Evolutionary conservation across 2,329 filamentous ascomycete genomes (phyloP).

Genomic region (Fusarium circinatum): DNA sequence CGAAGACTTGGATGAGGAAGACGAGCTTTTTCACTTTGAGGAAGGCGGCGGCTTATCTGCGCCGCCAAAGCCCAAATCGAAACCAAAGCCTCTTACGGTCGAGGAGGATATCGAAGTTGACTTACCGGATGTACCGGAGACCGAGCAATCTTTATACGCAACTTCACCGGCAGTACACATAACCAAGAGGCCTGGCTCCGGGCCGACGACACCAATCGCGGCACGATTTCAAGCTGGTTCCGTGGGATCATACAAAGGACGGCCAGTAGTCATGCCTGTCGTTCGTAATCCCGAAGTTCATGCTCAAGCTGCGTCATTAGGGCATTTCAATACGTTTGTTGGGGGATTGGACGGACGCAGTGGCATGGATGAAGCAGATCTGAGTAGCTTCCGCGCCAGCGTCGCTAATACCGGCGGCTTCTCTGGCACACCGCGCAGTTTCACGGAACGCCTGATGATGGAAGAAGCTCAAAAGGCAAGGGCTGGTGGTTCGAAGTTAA

Average conservation of each 20-base stretch:
- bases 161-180: conserved; percentile 59
- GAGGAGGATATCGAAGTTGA: conserved; percentile 51
- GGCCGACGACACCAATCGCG: conserved; percentile 46
- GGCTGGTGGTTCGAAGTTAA: conserved; percentile 28
- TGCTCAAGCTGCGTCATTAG: conserved; percentile 59
- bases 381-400: conserved; percentile 57
- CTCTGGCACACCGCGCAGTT: conserved; percentile 57
- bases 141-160: conserved; percentile 49
- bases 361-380: conserved; percentile 58
- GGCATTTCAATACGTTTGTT: conserved; percentile 62
- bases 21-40: conserved; percentile 61
- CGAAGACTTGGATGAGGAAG: conserved; percentile 40
- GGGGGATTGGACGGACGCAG: conserved; percentile 64
- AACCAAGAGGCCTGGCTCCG: conserved; percentile 42
- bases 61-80: conserved; percentile 43
- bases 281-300: conserved; percentile 61
- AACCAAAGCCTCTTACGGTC: conserved; percentile 39
- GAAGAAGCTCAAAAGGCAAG: conserved; percentile 55
- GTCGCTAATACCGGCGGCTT: conserved; percentile 53
- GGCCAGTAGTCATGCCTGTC: conserved; percentile 62
- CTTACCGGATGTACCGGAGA: conserved; percentile 37
- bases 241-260: conserved; percentile 65
- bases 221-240: conserved; percentile 54
- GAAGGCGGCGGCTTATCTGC: conserved; percentile 51
- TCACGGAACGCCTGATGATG: conserved; percentile 61